Evolutionary conservation across 2,329 filamentous ascomycete species (phyloP).

Genomic region (Colletotrichum sp.): DNA sequence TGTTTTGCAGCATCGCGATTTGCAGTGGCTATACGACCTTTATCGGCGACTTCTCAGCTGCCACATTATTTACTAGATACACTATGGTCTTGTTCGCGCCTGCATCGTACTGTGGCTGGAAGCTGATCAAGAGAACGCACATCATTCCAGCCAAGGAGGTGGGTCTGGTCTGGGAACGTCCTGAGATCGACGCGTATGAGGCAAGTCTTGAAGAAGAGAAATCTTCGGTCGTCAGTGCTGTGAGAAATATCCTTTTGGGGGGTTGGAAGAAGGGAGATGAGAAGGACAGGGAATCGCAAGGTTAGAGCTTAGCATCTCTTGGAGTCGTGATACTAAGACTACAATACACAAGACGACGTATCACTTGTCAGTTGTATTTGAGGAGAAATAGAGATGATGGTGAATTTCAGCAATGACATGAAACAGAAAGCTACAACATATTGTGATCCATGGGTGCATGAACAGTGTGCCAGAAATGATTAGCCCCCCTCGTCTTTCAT

Average conservation of each 20-base stretch:
- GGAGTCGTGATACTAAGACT: neutral
- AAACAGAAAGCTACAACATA: neutral
- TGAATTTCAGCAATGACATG: neutral
- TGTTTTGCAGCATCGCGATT: conserved; percentile 67
- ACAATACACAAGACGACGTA: neutral
- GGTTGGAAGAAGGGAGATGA: neutral
- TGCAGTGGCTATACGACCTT: conserved; percentile 67
- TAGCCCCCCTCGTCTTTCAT: neutral
- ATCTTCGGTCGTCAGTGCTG: neutral
- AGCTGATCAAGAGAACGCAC: conserved; percentile 63
- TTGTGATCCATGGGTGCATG: neutral
- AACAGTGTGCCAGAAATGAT: neutral
- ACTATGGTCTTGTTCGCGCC: conserved; percentile 67
- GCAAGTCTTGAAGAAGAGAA: conserved; percentile 5
- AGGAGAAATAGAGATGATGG: neutral
- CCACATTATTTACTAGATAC: conserved; percentile 68
- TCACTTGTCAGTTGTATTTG: neutral
- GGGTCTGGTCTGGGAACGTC: conserved; percentile 65
- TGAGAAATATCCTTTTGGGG: neutral
- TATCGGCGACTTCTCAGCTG: conserved; percentile 58
- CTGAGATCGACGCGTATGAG: conserved; percentile 63
- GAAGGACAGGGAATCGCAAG: neutral
- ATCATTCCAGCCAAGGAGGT: conserved; percentile 58
- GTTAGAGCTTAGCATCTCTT: neutral
- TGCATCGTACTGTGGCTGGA: conserved; percentile 61